Evolutionary conservation across 441 rosid genomes (phyloP), one percentile per base, ranked within the genome.

Genomic region (Melastoma candidum): DNA sequence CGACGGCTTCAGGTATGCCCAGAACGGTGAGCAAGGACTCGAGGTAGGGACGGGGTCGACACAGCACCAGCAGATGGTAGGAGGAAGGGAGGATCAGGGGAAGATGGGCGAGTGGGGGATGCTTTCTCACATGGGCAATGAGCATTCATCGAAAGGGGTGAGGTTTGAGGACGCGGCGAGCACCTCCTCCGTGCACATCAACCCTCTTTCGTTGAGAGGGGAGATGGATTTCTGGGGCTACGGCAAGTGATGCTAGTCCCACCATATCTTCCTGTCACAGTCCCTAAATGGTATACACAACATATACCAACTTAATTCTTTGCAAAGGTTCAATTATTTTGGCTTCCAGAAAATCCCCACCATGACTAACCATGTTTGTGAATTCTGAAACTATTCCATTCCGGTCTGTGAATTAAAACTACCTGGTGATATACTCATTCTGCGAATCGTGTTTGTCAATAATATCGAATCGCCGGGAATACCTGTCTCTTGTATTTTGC

Each of bases 201-300:
- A 79, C 59, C 79, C 80, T 53, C 84, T 80, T 56, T 75, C 95
- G 0, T 61, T 80, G 61, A 78, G 87, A 3, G 87, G 94, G 52
- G 98, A 87, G 78, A 87, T 88, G 96, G 90, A 92, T 47, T 88
- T 92, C 63, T 92, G 95, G 98, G 86, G 87, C 27, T 85, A 82
- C 67, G 90, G 68, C 49, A 87, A 87, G 65, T 77, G 60, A 59
- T 56, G 85, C 48, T 85, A 87, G 48, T 90, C 82, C 0, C 95
- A 95, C 55, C 74, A 73, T 75, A 96, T 85, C 66, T 92, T 51
- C 92, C 90, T 1, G 7, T 29, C 36, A 7, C 6, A 4, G 41
- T 36, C 8, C 41, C 41, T 4, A 36, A 9, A 9, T 36, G 41
- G 41, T 36, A 36, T 36, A 36, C 41, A 36, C 8, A 36, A 9